Percentiles rank a stretch among this genome's conserved stretches.
Evolutionary conservation across 2,329 filamentous ascomycete species (phyloP).

Genomic region (Fusarium pseudograminearum): DNA sequence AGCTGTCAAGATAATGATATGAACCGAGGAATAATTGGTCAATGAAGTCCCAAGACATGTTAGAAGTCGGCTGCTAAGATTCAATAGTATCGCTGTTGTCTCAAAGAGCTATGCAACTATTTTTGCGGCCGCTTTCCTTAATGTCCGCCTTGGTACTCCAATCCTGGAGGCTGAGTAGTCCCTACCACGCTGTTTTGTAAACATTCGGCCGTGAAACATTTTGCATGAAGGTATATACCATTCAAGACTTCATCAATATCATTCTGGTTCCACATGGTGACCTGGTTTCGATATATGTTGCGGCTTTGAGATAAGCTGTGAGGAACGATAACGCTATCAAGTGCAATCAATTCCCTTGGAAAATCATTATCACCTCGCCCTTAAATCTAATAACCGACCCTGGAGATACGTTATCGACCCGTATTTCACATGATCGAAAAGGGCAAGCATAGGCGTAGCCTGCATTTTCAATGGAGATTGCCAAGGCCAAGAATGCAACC

Average conservation of each 20-base stretch:
- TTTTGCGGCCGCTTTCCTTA: background rate
- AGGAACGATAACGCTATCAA: background rate
- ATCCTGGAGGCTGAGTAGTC: accelerated
- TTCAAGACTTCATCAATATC: background rate
- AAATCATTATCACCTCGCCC: background rate
- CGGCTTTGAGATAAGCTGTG: background rate
- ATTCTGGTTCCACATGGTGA: background rate
- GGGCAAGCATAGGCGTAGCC: background rate
- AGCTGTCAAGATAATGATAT: background rate
- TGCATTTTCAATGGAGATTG: background rate
- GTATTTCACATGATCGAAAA: background rate
- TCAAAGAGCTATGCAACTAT: background rate
- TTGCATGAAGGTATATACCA: background rate
- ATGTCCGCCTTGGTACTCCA: accelerated
- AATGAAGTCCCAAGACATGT: background rate
- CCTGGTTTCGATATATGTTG: background rate
- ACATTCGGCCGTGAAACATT: accelerated
- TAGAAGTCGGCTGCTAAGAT: background rate
- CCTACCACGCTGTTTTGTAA: background rate
- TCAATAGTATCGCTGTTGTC: background rate
- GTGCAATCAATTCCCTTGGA: background rate
- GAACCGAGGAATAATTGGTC: background rate
- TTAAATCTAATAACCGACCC: background rate
- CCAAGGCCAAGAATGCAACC: background rate
- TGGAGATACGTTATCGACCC: background rate